Base-by-base conservation (phyloP, 495 filamentous ascomycete genomes). In the Monascus purpureus region DNA sequence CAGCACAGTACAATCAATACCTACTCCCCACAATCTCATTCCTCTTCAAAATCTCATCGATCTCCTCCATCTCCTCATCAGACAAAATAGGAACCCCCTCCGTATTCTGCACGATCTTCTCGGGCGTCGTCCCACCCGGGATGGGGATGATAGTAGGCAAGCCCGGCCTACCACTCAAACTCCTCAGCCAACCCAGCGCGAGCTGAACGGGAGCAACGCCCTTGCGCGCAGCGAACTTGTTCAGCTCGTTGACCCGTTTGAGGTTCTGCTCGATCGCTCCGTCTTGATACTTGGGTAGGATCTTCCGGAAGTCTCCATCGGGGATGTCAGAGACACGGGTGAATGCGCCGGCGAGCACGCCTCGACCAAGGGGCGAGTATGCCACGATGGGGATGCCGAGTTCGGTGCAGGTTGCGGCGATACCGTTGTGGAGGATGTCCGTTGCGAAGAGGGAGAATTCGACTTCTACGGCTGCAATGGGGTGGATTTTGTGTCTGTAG, bases 91-190 rank as follows among this genome's bases (percentile, higher is more conserved):
- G 49, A 11, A 60, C 45, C 11, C 53, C 59, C 14, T 41, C 30
- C 40, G 53, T 42, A 24, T 71, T 71, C 41, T 71, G 63, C 13
- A 43, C 43, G 13, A 67, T 53, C 45, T 58, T 63, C 34, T 61
- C 57, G 20, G 40, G 46, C 11, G 62, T 67, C 15, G 63, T 67
- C 15, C 54, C 72, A 9, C 86, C 85, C 1, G 84, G 86, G 40
- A 94, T 92, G 3, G 85, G 86, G 35, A 92, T 77, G 42, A 93
- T 79, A 3, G 63, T 67, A 8, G 75, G 72, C 49, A 77, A 65
- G 8, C 74, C 80, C 25, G 72, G 59, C 42, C 67, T 61, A 18
- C 55, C 57, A 28, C 70, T 67, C 34, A 75, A 47, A 2, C 57
- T 56, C 20, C 54, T 53, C 2, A 77, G 59, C 85, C 87, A 95